Conservation (phyloP, 371 early-diverging fungal species). For the Thermomucor indicae-seudaticae region DNA sequence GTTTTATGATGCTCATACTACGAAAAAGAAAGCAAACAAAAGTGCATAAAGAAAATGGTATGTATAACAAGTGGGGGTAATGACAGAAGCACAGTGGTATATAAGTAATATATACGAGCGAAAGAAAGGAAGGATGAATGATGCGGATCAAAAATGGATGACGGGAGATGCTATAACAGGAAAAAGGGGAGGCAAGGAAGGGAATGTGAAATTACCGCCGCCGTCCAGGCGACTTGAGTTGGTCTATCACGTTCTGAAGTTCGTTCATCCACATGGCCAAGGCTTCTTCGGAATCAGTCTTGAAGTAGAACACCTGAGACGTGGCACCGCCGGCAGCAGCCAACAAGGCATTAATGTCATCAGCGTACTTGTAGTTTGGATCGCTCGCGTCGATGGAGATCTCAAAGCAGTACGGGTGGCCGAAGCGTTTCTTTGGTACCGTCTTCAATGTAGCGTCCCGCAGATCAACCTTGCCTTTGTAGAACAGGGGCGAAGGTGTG, state of each 20-base stretch:
- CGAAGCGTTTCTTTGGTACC: slow-evolving; percentile 6
- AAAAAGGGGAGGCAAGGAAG: too few species aligned
- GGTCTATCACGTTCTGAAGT: slow-evolving; percentile 8
- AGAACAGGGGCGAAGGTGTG: slow-evolving; percentile 4
- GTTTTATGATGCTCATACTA: too few species aligned
- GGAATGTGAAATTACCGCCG: neutral
- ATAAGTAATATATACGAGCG: too few species aligned
- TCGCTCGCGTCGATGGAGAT: slow-evolving; percentile 14
- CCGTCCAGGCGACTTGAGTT: slow-evolving; percentile 7
- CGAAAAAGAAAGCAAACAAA: too few species aligned
- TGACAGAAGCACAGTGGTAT: too few species aligned
- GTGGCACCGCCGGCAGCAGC: slow-evolving; percentile 17
- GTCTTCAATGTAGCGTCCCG: slow-evolving; percentile 9
- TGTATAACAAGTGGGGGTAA: too few species aligned
- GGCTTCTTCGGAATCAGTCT: slow-evolving; percentile 14
- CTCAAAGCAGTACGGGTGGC: slow-evolving; percentile 9
- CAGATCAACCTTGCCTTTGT: slow-evolving; percentile 16
- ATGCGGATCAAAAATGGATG: too few species aligned
- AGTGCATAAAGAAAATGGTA: too few species aligned
- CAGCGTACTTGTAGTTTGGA: slow-evolving; percentile 12
- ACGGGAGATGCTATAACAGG: neutral
- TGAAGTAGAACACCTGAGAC: slow-evolving; percentile 7
- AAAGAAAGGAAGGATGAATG: too few species aligned
- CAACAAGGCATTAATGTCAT: slow-evolving; percentile 15
- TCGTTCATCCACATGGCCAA: slow-evolving; percentile 11